Evolutionary conservation across 768 basidiomycete species (phyloP).

Genomic region (Nidularia pulvinata): DNA sequence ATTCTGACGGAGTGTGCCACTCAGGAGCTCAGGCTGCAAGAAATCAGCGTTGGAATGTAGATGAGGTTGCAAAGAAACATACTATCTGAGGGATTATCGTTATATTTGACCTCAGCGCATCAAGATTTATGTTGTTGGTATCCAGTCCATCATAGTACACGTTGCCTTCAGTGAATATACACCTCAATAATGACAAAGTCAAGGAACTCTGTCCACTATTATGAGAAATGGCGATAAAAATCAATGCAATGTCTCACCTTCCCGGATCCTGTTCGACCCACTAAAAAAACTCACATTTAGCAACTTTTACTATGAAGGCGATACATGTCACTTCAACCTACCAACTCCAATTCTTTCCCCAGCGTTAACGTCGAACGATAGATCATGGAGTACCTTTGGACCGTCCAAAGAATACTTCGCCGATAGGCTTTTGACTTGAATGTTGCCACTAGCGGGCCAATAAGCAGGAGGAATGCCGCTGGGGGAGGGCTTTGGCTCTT

Average conservation of each 20-base stretch:
- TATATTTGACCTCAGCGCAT: conserved; percentile 53
- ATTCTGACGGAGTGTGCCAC: conserved; percentile 64
- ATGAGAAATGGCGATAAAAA: background rate
- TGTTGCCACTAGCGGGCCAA: conserved; percentile 62
- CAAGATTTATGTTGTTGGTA: conserved; percentile 49
- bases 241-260: conserved; percentile 24
- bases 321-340: conserved; percentile 6
- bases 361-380: conserved; percentile 49
- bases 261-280: conserved; percentile 44
- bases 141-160: conserved; percentile 56
- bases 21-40: conserved; percentile 46
- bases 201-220: conserved; percentile 43
- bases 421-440: conserved; percentile 51
- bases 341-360: conserved; percentile 61
- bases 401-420: conserved; percentile 54
- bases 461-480: conserved; percentile 56
- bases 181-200: conserved; percentile 53
- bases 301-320: too few relatives aligned
- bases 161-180: conserved; percentile 55
- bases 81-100: conserved; percentile 58
- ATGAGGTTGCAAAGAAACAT: background rate
- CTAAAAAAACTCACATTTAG: conserved; percentile 15
- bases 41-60: background rate
- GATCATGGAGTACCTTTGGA: conserved; percentile 54
- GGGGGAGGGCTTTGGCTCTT: conserved; percentile 42